These are phyloP conservation scores for Curvularia lunata DNA, from an alignment of 2,329 filamentous ascomycete genomes.

Conservation along the genomic window DNA sequence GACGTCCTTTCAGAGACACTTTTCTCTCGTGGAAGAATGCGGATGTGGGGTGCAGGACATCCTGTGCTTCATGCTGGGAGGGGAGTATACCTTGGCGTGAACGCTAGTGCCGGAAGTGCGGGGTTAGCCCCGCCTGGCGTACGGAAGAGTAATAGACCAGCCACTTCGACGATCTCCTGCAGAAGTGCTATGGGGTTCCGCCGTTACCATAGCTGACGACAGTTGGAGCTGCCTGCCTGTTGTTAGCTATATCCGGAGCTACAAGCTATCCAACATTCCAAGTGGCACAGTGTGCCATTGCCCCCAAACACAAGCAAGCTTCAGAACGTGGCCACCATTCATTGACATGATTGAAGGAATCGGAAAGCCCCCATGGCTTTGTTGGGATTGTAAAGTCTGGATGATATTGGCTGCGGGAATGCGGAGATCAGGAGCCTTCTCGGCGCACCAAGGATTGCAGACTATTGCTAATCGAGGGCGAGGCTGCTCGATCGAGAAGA, in stretches of 20 bases:
- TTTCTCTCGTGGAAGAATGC: constrained; percentile 28
- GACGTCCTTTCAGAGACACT: constrained; percentile 20
- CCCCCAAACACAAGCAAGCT: background rate
- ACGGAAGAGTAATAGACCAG: constrained; percentile 11
- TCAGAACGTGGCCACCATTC: background rate
- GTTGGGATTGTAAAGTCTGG: background rate
- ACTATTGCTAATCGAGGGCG: background rate
- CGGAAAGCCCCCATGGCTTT: background rate
- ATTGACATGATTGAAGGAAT: background rate
- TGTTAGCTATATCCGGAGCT: background rate
- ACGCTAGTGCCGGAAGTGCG: constrained; percentile 30
- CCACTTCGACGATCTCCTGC: constrained; percentile 4
- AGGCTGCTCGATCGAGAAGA: constrained; percentile 4
- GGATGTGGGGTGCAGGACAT: constrained; percentile 46
- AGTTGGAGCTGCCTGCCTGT: background rate
- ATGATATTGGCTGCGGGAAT: constrained; percentile 3
- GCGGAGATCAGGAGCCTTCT: background rate
- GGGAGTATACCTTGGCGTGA: constrained; percentile 31
- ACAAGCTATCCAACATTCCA: background rate
- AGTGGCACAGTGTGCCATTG: background rate
- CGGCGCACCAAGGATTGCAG: background rate
- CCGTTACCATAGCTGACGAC: background rate
- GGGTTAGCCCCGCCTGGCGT: constrained; percentile 23
- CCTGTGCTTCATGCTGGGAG: constrained; percentile 21
- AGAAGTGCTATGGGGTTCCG: background rate